Evolutionary conservation across 805 yeast genomes (phyloP).

Genomic region (Ogataea kodamae): DNA sequence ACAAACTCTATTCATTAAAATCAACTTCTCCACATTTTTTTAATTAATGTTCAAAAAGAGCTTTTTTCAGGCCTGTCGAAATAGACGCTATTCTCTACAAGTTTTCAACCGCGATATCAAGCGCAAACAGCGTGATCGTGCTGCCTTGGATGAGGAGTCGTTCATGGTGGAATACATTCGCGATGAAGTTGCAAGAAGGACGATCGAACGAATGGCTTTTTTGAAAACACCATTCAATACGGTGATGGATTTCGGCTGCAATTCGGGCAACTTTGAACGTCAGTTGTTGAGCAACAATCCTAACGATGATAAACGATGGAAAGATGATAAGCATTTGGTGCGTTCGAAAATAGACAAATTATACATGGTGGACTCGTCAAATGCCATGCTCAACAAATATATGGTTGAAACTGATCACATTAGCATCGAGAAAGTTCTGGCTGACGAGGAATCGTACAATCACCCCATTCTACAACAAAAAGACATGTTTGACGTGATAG

Average conservation of each 20-base stretch:
- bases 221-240: slow-evolving; percentile 59
- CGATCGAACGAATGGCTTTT: slow-evolving; percentile 73
- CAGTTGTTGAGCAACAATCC: slow-evolving; percentile 36
- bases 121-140: slow-evolving; percentile 53
- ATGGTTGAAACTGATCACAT: slow-evolving; percentile 42
- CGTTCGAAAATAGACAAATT: slow-evolving; percentile 49
- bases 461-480: slow-evolving; percentile 40
- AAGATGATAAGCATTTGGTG: slow-evolving; percentile 52
- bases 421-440: slow-evolving; percentile 47
- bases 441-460: slow-evolving; percentile 65
- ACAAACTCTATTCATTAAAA: no score
- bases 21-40: slow-evolving; percentile 6
- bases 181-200: slow-evolving; percentile 67
- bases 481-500: slow-evolving; percentile 58
- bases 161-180: slow-evolving; percentile 68
- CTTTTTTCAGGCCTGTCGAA: not conserved
- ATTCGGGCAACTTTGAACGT: slow-evolving; percentile 54
- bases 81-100: slow-evolving; percentile 14
- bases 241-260: slow-evolving; percentile 70
- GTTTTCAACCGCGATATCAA: slow-evolving; percentile 67
- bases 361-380: slow-evolving; percentile 65
- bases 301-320: slow-evolving; percentile 38
- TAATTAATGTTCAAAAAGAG: not conserved
- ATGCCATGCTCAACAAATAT: slow-evolving; percentile 48
- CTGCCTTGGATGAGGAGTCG: slow-evolving; percentile 43